Base-by-base conservation (phyloP, 2,329 filamentous ascomycete genomes). In the Tolypocladium ophioglossoides region DNA sequence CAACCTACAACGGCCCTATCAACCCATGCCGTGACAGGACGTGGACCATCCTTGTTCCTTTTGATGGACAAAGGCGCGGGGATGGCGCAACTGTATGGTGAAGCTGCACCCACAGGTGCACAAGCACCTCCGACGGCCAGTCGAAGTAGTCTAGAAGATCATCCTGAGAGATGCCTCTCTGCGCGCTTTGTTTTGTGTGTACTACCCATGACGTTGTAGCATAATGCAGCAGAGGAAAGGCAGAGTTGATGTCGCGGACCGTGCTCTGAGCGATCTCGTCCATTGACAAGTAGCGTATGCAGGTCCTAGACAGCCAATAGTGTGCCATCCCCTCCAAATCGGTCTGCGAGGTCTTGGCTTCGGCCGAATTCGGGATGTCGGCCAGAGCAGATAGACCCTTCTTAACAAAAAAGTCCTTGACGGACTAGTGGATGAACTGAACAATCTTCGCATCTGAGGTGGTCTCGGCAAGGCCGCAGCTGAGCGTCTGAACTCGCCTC, bases 401-500 rank as follows among this genome's bases (percentile, higher is more conserved):
- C 7, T 59, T 47, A 32, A 65, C 12, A 40, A 70, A 66, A 51
- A 66, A 69, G 48, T 70, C 67, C 40, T 66, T 64, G 50, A 67
- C 64, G 2, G 67, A 64, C 52, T 69, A 63, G 38, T 70, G 67
- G 40, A 69, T 69, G 51, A 70, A 66, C 46, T 70, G 66, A 3
- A 67, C 61, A 40, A 61, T 39, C 18, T 51, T 18, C 4, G n/a
- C 3, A 2, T 40, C 18, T 2, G 51, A 56, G 3, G 27, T 27
- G 3, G 60, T 24, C 39, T 68, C 65, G 18, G 54, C 63, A 58
- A 70, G 66, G 37, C 66, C 64, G 35, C 63, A 56, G 41, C 66
- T 66, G n/a, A n/a, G n/a, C n/a, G n/a, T n/a, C n/a, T n/a, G n/a
- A n/a, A n/a, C n/a, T n/a, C n/a, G n/a, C n/a, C n/a, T n/a, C n/a